Evolutionary conservation across 371 early-diverging fungal genomes (phyloP).

Genomic region (Mucor lusitanicus): DNA sequence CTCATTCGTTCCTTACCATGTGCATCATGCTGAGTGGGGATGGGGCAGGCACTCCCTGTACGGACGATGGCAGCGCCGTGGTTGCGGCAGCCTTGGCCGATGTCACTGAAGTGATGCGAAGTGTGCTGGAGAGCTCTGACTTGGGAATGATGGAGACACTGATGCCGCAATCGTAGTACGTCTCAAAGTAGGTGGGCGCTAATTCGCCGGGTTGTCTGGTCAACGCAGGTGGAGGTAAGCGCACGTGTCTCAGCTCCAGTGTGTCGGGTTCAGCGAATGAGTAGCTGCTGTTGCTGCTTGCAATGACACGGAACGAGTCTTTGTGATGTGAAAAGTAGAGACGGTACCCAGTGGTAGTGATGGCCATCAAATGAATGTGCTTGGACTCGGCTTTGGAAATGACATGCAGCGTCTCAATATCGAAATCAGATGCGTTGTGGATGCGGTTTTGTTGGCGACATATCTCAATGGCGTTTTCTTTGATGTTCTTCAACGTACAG

Average conservation of each 20-base stretch:
- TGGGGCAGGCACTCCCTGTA: not conserved
- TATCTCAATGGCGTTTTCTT: conserved; percentile 46
- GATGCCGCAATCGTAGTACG: conserved; percentile 22
- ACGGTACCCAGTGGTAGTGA: conserved; percentile 72
- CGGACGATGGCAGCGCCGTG: conserved; percentile 26
- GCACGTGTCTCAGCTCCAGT: conserved; percentile 72
- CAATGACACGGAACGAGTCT: conserved; percentile 17
- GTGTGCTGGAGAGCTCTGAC: conserved; percentile 50
- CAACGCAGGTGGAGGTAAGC: conserved; percentile 56
- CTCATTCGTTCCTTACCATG: not conserved
- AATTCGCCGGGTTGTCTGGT: not conserved
- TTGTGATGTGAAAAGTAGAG: conserved; percentile 70
- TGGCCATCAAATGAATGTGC: conserved; percentile 64
- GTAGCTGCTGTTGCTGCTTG: not conserved
- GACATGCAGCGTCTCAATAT: conserved; percentile 67
- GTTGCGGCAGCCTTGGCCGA: conserved; percentile 46
- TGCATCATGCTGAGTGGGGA: not conserved
- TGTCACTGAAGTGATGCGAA: conserved; percentile 62
- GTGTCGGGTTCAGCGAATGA: conserved; percentile 35
- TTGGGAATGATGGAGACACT: conserved; percentile 9
- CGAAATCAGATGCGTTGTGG: conserved; percentile 43
- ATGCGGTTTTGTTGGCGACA: conserved; percentile 48
- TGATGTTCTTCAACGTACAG: conserved; percentile 45
- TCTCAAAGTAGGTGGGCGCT: not conserved
- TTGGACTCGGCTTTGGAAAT: conserved; percentile 66